phyloP scores from a whole-genome alignment of 257 asterid species.

The Solanum pennellii region DNA sequence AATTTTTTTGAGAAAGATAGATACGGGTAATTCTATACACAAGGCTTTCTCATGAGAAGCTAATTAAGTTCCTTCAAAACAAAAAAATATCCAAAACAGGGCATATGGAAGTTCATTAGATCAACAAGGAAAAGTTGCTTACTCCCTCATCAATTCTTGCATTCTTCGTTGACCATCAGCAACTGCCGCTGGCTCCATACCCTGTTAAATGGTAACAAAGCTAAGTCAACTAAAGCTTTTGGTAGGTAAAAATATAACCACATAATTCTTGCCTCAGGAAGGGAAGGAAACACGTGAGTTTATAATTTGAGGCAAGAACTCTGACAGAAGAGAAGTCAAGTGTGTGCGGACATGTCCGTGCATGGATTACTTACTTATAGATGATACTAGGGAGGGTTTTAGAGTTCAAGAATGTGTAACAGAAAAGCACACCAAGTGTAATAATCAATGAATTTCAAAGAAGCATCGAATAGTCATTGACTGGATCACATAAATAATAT shows the following conservation, averaged over 20 bases:
- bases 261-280: neutral
- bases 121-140: conserved; percentile 24
- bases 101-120: neutral
- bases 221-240: neutral
- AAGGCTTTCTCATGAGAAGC: neutral
- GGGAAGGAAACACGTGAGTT: neutral
- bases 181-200: conserved; percentile 58
- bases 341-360: neutral
- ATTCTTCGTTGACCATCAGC: conserved; percentile 69
- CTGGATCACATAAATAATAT: neutral
- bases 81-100: neutral
- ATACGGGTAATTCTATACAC: neutral
- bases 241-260: neutral
- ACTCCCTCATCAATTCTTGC: conserved; percentile 59
- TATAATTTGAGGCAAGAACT: neutral
- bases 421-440: neutral
- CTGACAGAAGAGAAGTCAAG: neutral
- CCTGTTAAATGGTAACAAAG: conserved; percentile 34
- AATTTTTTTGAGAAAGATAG: neutral
- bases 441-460: neutral
- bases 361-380: neutral
- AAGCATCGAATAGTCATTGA: neutral
- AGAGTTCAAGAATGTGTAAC: neutral
- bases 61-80: neutral
- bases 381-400: neutral